Conservation (phyloP, 2,329 filamentous ascomycete genomes). For the Colletotrichum sansevieriae region DNA sequence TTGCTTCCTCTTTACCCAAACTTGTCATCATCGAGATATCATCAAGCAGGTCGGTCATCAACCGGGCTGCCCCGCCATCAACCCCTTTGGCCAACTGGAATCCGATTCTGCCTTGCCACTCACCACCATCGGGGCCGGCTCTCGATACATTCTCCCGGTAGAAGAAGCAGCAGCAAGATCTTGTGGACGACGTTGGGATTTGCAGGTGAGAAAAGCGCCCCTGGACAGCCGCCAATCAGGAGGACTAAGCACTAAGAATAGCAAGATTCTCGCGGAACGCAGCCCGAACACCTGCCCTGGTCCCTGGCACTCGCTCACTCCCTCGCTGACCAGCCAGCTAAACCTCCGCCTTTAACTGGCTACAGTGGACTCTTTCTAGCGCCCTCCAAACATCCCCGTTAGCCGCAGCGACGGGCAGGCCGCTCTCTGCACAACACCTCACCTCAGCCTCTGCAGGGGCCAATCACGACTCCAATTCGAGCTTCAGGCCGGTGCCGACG, state of each 20-base stretch:
- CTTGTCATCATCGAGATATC: slow-evolving; percentile 25
- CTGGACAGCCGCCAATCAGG: slow-evolving; percentile 45
- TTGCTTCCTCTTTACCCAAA: slow-evolving; percentile 33
- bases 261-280: too few relatives aligned
- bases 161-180: slow-evolving; percentile 29
- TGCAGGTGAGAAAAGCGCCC: slow-evolving; percentile 35
- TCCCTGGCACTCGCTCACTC: slow-evolving; percentile 8
- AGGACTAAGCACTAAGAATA: slow-evolving; percentile 46
- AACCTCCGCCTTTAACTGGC: slow-evolving; percentile 25
- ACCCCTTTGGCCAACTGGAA: too few relatives aligned
- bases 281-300: too few relatives aligned
- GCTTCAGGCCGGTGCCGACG: slow-evolving; percentile 10
- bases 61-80: not conserved
- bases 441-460: slow-evolving; percentile 26
- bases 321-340: not conserved
- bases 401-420: slow-evolving; percentile 35
- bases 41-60: not conserved
- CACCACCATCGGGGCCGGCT: slow-evolving; percentile 18
- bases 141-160: slow-evolving; percentile 32
- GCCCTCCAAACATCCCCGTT: slow-evolving; percentile 35
- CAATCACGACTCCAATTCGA: slow-evolving; percentile 28
- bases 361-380: slow-evolving; percentile 27
- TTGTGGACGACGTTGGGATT: slow-evolving; percentile 37
- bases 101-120: slow-evolving; percentile 24
- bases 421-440: slow-evolving; percentile 39